These are phyloP conservation scores for Iris macrosiphon DNA, from an alignment of 106 monocot genomes.

Conservation along the genomic window DNA sequence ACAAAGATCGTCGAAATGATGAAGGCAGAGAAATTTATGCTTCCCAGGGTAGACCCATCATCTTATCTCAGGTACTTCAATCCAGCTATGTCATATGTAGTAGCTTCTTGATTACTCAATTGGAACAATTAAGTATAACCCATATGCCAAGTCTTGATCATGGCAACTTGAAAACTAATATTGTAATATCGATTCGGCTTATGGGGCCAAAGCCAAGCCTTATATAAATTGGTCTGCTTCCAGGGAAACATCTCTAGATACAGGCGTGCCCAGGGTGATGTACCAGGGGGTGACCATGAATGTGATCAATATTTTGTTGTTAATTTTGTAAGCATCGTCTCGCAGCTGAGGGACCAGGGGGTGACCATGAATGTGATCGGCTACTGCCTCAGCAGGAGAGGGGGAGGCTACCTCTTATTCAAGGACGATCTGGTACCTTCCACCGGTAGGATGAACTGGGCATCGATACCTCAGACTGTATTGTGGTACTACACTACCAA, in stretches of 20 bases:
- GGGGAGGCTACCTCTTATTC: constrained; percentile 66
- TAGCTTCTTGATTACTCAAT: neutral
- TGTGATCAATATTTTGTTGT: too few relatives aligned
- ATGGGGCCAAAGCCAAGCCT: constrained; percentile 60
- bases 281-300: too few relatives aligned
- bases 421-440: constrained; percentile 62
- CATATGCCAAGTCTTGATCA: neutral
- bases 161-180: constrained; percentile 95
- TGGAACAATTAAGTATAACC: neutral
- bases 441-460: constrained; percentile 44
- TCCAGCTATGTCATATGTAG: neutral
- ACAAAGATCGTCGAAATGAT: constrained; percentile 50
- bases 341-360: too few relatives aligned
- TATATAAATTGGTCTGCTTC: constrained; percentile 81
- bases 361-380: too few relatives aligned
- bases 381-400: constrained; percentile 53
- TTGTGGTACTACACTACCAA: constrained; percentile 41
- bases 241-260: constrained; percentile 71
- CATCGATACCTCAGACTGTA: constrained; percentile 24
- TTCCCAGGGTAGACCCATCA: constrained; percentile 95
- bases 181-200: constrained; percentile 62
- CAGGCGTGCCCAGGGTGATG: constrained; percentile 98
- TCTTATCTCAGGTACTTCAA: constrained; percentile 90
- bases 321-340: constrained; percentile 47
- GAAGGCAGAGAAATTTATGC: constrained; percentile 88